Evolutionary conservation across 192 early-diverging fungal genomes (phyloP).

Genomic region (Coemansia sp.): DNA sequence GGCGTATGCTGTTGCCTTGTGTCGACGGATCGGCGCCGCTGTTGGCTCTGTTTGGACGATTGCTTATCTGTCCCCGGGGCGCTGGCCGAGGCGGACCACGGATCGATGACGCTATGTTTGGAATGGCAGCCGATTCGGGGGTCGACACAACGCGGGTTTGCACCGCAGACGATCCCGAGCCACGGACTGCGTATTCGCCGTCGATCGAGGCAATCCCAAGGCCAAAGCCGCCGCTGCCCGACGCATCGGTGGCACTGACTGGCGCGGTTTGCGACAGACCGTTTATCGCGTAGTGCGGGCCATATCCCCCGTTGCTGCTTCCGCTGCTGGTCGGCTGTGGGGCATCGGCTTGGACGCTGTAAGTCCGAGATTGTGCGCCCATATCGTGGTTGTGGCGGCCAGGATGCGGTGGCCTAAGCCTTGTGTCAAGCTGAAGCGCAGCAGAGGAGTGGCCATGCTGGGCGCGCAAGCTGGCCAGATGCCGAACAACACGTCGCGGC

Average conservation of each 20-base stretch:
- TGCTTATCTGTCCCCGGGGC: background rate
- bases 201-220: conserved; percentile 32
- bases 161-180: background rate
- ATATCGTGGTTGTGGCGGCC: background rate
- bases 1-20: conserved; percentile 14
- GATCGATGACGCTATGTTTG: conserved; percentile 8
- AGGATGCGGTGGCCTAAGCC: background rate
- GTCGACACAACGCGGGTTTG: conserved; percentile 31
- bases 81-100: background rate
- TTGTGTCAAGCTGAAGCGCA: conserved; percentile 21
- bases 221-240: conserved; percentile 16
- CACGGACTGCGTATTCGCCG: background rate
- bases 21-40: background rate
- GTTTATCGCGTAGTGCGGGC: background rate
- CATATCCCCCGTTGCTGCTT: background rate
- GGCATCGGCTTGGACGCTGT: background rate
- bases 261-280: conserved; percentile 36
- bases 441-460: conserved; percentile 22
- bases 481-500: conserved; percentile 41
- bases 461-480: conserved; percentile 40
- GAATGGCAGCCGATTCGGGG: conserved; percentile 19
- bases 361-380: background rate
- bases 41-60: background rate
- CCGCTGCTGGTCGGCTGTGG: background rate
- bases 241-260: background rate